Conservation (phyloP, 2,329 filamentous ascomycete species). For the Neonectria hederae region DNA sequence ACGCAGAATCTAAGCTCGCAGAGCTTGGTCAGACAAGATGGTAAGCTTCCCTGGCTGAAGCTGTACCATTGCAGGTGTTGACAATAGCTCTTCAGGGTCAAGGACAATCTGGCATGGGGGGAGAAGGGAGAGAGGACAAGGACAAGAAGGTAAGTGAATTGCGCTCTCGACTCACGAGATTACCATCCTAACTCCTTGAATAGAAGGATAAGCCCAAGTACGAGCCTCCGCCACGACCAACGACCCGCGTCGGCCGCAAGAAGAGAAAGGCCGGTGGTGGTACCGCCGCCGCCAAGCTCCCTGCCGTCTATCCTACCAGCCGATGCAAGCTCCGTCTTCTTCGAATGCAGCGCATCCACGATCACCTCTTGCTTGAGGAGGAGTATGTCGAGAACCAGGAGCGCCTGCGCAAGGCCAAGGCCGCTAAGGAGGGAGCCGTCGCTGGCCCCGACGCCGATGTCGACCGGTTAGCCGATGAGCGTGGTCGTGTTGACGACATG, state of each 20-base stretch:
- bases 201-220: conserved; percentile 99
- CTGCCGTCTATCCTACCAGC: conserved; percentile 91
- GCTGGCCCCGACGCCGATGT: conserved; percentile 75
- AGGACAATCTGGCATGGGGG: conserved; percentile 87
- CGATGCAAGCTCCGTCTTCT: conserved; percentile 97
- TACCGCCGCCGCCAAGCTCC: conserved; percentile 94
- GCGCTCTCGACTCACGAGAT: background rate
- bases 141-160: conserved; percentile 83
- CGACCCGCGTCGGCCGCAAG: conserved; percentile 95
- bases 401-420: conserved; percentile 90
- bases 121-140: conserved; percentile 84
- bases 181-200: conserved; percentile 34
- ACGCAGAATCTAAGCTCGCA: conserved; percentile 34
- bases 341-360: conserved; percentile 98
- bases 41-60: conserved; percentile 38
- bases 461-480: conserved; percentile 93
- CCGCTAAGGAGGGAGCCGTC: conserved; percentile 73
- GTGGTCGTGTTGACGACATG: conserved; percentile 97
- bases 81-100: conserved; percentile 67
- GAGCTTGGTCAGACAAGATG: conserved; percentile 49
- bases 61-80: conserved; percentile 22
- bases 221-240: conserved; percentile 95
- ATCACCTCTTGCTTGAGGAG: conserved; percentile 95
- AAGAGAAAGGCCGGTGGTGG: conserved; percentile 96
- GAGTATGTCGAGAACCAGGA: conserved; percentile 99